Base-by-base conservation (phyloP, 2,329 filamentous ascomycete species). In the Calonectria henricotiae region DNA sequence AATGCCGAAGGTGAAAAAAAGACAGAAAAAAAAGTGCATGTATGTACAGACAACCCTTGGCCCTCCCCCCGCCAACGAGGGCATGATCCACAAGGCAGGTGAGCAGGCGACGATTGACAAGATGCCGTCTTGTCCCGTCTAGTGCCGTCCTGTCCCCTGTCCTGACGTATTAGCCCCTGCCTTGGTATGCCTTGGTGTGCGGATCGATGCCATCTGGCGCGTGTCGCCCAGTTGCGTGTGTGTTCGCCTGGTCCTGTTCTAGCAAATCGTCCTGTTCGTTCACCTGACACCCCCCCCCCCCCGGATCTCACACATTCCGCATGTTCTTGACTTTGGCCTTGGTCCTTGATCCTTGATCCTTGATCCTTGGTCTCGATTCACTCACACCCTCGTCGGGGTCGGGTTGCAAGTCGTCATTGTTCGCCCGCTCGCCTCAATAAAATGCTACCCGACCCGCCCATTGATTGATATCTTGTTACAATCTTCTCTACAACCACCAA, bases 401-500 rank as follows among this genome's bases (percentile, higher is more conserved):
- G 39, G n/a, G 41, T 54, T 23, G 70, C 70, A 68, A 70, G 68
- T 65, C 74, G 75, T 75, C 71, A 69, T 71, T 17, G 32, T 27
- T 13, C 35, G 35, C 44, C 51, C 61, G 62, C 65, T 67, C 49
- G 43, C 41, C 58, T 41, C 39, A 25, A 58, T 72, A 71, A 74
- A 76, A 74, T 68, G 67, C 67, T 71, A 67, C 68, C 68, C 71
- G 44, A 66, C 73, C 74, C 71, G 47, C 32, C 23, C 25, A n/a
- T 32, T 58, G 55, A n/a, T 32, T 58, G 55, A 30, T 51, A 30
- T 46, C 17, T 25, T 63, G n/a, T 27, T 58, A n/a, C 9, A 41
- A 54, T 54, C 20, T 17, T 54, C 65, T 30, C 27, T 7, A 30
- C 20, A 20, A 20, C 20, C 20, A 30, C 15, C 62, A 39, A 58